phyloP scores from a whole-genome alignment of 2,329 filamentous ascomycete genomes.

The Paraphaeosphaeria sporulosa region DNA sequence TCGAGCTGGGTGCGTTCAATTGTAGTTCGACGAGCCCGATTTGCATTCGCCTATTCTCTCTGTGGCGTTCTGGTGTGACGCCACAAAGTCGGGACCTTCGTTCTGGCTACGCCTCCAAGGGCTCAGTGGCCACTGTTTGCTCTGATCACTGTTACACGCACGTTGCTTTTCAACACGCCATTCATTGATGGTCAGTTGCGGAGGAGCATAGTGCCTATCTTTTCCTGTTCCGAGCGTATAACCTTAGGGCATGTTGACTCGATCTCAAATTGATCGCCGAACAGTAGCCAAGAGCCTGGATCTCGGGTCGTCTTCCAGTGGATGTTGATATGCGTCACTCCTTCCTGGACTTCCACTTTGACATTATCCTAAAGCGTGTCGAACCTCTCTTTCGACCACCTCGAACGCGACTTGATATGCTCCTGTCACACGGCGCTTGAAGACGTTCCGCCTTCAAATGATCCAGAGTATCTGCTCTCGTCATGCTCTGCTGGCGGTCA shows the following conservation, averaged over 20 bases:
- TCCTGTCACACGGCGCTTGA: background rate
- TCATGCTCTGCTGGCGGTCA: background rate
- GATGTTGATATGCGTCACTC: background rate
- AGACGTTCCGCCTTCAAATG: background rate
- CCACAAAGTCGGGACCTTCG: background rate
- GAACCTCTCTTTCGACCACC: background rate
- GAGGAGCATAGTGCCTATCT: background rate
- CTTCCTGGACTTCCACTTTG: background rate
- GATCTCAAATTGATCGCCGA: background rate
- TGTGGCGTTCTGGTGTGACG: conserved; percentile 1
- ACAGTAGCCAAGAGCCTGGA: conserved; percentile 5
- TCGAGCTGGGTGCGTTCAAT: background rate
- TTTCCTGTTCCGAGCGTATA: background rate
- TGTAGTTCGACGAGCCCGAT: background rate
- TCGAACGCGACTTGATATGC: conserved; percentile 2
- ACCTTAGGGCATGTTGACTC: background rate
- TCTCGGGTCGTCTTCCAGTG: background rate
- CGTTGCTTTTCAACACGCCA: conserved; percentile 5
- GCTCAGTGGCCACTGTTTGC: background rate
- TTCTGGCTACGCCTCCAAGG: background rate
- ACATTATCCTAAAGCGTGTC: background rate
- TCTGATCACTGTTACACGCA: conserved; percentile 1
- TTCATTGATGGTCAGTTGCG: background rate
- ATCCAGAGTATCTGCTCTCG: background rate
- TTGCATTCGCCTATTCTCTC: background rate